These are phyloP conservation scores for Colletotrichum kahawae DNA, from an alignment of 2,329 filamentous ascomycete genomes.

Conservation along the genomic window DNA sequence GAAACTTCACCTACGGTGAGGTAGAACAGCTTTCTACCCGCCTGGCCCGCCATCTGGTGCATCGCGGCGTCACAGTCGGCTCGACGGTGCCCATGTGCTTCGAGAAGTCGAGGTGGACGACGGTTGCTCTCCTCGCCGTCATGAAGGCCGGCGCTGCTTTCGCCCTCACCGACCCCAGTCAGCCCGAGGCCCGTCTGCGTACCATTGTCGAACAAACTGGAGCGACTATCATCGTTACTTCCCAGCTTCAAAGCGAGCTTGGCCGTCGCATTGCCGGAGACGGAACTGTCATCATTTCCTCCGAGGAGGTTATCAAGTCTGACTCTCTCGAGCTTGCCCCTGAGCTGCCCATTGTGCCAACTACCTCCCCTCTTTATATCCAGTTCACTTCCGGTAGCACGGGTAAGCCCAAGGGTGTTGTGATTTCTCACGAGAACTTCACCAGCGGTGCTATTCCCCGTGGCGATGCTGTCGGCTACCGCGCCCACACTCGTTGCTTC, in stretches of 20 bases:
- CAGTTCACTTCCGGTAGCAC: conserved; percentile 72
- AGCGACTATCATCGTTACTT: conserved; percentile 45
- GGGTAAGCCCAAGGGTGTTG: conserved; percentile 67
- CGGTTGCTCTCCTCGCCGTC: conserved; percentile 48
- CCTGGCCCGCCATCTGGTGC: conserved; percentile 44
- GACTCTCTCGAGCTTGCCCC: conserved; percentile 12
- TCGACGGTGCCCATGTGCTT: conserved; percentile 54
- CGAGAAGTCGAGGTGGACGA: conserved; percentile 53
- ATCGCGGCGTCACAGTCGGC: conserved; percentile 41
- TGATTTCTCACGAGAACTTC: conserved; percentile 54
- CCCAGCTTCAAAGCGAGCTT: conserved; percentile 40
- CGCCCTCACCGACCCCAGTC: conserved; percentile 50
- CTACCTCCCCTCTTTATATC: conserved; percentile 52
- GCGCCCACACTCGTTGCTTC: conserved; percentile 45
- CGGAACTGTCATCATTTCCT: conserved; percentile 38
- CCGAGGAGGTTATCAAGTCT: conserved; percentile 16
- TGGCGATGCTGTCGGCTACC: conserved; percentile 46
- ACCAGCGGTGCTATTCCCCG: conserved; percentile 50
- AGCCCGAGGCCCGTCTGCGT: conserved; percentile 48
- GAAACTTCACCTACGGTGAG: conserved; percentile 49
- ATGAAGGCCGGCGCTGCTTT: conserved; percentile 56
- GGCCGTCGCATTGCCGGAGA: conserved; percentile 40
- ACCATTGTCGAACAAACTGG: conserved; percentile 49
- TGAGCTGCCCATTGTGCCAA: conserved; percentile 43
- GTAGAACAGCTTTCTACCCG: conserved; percentile 46